phyloP scores from a whole-genome alignment of 2,329 filamentous ascomycete genomes.

The Penicillium sp. region DNA sequence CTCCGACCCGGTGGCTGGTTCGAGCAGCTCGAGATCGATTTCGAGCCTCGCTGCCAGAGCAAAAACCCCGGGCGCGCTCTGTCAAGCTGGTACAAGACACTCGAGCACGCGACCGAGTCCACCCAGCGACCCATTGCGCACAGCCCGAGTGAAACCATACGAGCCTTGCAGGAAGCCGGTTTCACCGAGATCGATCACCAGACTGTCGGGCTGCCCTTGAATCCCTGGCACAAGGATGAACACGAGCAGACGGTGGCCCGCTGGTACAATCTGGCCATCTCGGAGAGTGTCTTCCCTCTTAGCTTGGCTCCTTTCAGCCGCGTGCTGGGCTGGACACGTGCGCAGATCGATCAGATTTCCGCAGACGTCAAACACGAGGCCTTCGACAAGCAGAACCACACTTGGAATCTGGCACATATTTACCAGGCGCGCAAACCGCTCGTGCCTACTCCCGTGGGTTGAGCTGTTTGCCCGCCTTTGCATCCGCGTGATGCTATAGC shows the following conservation, averaged over 20 bases:
- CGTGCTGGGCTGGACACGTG: slow-evolving; percentile 60
- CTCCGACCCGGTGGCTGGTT: slow-evolving; percentile 76
- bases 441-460: neutral
- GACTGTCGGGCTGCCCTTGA: slow-evolving; percentile 70
- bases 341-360: slow-evolving; percentile 66
- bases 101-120: slow-evolving; percentile 68
- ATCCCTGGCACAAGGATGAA: slow-evolving; percentile 68
- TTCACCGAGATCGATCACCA: slow-evolving; percentile 78
- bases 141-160: slow-evolving; percentile 58
- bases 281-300: slow-evolving; percentile 71
- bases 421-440: slow-evolving; percentile 45
- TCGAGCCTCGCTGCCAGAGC: slow-evolving; percentile 69
- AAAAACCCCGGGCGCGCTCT: slow-evolving; percentile 53
- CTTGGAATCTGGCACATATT: slow-evolving; percentile 63
- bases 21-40: slow-evolving; percentile 90
- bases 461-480: neutral
- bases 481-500: neutral
- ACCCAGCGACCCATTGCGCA: slow-evolving; percentile 67
- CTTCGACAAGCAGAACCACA: slow-evolving; percentile 66
- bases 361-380: slow-evolving; percentile 68
- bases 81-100: slow-evolving; percentile 67
- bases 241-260: slow-evolving; percentile 69
- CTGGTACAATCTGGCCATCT: slow-evolving; percentile 82
- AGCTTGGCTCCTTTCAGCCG: slow-evolving; percentile 73
- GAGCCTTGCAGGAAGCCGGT: slow-evolving; percentile 68